Evolutionary conservation across 768 basidiomycete genomes (phyloP), one percentile per base, ranked within the genome.

Genomic region (Lentinus tigrinus): DNA sequence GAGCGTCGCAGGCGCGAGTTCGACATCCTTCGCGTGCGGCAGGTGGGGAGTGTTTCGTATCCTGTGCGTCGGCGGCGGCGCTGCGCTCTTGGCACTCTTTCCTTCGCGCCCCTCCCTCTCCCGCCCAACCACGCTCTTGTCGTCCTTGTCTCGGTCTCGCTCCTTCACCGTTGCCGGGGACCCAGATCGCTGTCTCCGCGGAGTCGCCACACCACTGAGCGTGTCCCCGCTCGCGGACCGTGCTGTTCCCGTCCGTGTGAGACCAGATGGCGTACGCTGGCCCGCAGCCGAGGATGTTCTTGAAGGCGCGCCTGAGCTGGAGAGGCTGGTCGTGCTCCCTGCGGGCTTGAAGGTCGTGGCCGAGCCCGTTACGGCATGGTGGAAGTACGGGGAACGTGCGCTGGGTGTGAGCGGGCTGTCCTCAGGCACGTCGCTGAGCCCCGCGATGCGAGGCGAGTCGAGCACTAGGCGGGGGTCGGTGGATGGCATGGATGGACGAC

Each of bases 1-100:
- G 37, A 80, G 75, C 0, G 91, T 90, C 49, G 88, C 82, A 1
- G 92, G 85, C 0, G 83, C 85, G 34, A 75, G 74, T 50, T 81
- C 77, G 5, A 77, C 82, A 40, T 88, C 79, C 66, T 81, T 80
- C 51, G 78, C 81, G 63, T 88, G 81, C 1, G 87, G 85, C 11
- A 91, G 68, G 21, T 80, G 81, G 2, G 89, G 89, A 5, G 72
- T 81, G 19, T 72, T 71, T 13, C 81, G 77, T n/a, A 73, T 63
- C 38, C 74, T 77, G 27, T 68, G 76, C 56, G 74, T 64, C 16
- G 72, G 58, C n/a, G 49, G 63, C 21, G 44, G 36, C 39, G 16
- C 23, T 10, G 52, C 19, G 7, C 34, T 47, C 57, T 61, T 59
- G 13, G 26, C 49, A 51, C 44, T 36, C 57, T 51, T 58, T 17